A percentile compares a stretch with the other conserved stretches of the same genome.
Conservation (phyloP, 2,329 filamentous ascomycete species). For the Aspergillus flavus region DNA sequence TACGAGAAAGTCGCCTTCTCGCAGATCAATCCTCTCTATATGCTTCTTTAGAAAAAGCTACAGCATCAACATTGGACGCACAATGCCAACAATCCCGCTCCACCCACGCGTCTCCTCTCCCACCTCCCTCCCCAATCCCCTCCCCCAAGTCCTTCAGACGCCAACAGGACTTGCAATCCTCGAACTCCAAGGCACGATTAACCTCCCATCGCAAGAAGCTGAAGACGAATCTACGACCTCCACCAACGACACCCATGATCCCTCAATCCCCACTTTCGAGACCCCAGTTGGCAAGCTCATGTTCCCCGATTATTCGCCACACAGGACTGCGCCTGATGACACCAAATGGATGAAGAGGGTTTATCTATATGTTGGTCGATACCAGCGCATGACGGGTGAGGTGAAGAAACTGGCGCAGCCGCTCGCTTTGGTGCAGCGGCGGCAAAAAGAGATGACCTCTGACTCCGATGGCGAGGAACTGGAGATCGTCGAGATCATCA, state of each 20-base stretch:
- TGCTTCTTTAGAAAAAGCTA: too few relatives aligned
- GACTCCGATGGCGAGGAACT: conserved; percentile 48
- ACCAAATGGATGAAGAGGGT: conserved; percentile 87
- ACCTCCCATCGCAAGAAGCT: conserved; percentile 60
- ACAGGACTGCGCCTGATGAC: conserved; percentile 50
- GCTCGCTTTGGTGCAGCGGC: conserved; percentile 73
- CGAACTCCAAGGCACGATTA: conserved; percentile 90
- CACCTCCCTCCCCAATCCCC: conserved; percentile 52
- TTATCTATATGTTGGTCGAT: conserved; percentile 82
- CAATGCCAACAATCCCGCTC: conserved; percentile 48
- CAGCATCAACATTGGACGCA: conserved; percentile 1
- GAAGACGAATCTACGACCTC: conserved; percentile 29
- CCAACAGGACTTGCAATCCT: conserved; percentile 86
- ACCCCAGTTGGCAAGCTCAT: conserved; percentile 71
- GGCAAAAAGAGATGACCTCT: conserved; percentile 28
- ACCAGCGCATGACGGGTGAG: conserved; percentile 87
- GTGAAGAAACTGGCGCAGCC: conserved; percentile 82
- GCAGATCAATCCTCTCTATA: background rate
- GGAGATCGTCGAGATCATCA: conserved; percentile 85
- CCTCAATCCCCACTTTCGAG: conserved; percentile 30
- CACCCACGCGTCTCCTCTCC: conserved; percentile 29
- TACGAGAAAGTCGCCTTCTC: background rate
- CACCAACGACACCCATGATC: conserved; percentile 12
- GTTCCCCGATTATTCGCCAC: conserved; percentile 73
- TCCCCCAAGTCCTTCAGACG: conserved; percentile 83